Conservation (phyloP, 495 filamentous ascomycete genomes). For the Pyrenopolyporus hunteri region DNA sequence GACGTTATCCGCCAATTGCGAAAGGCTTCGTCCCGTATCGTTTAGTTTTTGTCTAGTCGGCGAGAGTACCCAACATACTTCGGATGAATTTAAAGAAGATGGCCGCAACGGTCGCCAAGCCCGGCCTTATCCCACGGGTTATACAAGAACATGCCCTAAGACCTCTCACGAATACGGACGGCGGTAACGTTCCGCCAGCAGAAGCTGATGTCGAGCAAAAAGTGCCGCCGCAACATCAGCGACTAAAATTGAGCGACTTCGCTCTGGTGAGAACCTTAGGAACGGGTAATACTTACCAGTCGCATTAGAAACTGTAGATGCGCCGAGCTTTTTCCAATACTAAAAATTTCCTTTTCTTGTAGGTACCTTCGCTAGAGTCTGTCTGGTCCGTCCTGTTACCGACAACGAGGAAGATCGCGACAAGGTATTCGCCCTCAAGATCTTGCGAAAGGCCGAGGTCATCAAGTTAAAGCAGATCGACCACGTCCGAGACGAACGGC, state of each 20-base stretch:
- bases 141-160: conserved; percentile 32
- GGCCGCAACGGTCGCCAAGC: conserved; percentile 41
- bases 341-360: conserved; percentile 34
- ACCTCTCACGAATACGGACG: conserved; percentile 12
- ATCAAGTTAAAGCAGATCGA: conserved; percentile 97
- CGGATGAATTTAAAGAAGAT: conserved; percentile 40
- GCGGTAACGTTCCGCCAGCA: conserved; percentile 15
- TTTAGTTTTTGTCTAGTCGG: conserved; percentile 4
- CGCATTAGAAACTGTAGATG: not conserved
- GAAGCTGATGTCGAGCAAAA: conserved; percentile 33
- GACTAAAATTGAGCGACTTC: conserved; percentile 71
- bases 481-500: conserved; percentile 93
- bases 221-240: conserved; percentile 43
- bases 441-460: conserved; percentile 82
- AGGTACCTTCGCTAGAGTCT: conserved; percentile 97
- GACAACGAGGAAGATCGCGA: conserved; percentile 60
- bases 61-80: conserved; percentile 3
- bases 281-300: conserved; percentile 64
- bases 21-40: too few relatives aligned
- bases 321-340: conserved; percentile 16
- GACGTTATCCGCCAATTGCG: conserved; percentile 24
- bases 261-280: conserved; percentile 86
- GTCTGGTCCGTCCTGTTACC: conserved; percentile 72
- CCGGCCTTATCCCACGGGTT: conserved; percentile 33
- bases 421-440: conserved; percentile 91